Evolutionary conservation across 805 yeast species (phyloP).

Genomic region (Crinitomyces ghanaensis): DNA sequence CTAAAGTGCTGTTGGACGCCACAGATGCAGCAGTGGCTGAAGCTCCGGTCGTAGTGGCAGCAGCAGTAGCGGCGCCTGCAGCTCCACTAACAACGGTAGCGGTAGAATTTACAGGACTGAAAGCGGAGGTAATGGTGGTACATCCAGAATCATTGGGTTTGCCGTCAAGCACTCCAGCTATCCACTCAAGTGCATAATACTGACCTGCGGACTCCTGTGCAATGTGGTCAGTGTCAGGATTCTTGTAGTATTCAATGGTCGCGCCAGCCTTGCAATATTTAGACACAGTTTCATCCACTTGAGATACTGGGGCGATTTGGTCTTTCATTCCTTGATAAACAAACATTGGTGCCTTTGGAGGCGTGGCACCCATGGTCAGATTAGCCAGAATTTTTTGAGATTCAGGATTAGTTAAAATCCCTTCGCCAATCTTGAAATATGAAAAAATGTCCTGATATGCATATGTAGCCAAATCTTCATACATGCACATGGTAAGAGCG

Average conservation of each 20-base stretch:
- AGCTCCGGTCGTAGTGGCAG: slow-evolving; percentile 4
- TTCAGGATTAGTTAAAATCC: slow-evolving; percentile 9
- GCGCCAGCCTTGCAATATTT: slow-evolving; percentile 12
- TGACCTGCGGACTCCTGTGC: slow-evolving; percentile 8
- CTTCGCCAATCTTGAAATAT: slow-evolving; percentile 14
- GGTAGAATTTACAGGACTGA: background rate
- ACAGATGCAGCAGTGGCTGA: too few species aligned
- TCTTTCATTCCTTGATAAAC: slow-evolving; percentile 18
- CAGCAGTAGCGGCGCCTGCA: slow-evolving; percentile 4
- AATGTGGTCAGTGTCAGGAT: slow-evolving; percentile 8
- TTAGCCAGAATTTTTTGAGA: slow-evolving; percentile 10
- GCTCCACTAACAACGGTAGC: slow-evolving; percentile 3
- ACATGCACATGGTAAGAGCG: slow-evolving; percentile 9
- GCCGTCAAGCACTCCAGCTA: slow-evolving; percentile 8
- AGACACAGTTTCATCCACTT: slow-evolving; percentile 13
- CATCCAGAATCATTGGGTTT: slow-evolving; percentile 6
- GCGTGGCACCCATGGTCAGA: slow-evolving; percentile 11
- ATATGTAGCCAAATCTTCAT: slow-evolving; percentile 9
- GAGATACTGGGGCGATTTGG: slow-evolving; percentile 13
- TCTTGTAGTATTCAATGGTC: slow-evolving; percentile 13
- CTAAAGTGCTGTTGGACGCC: too few species aligned
- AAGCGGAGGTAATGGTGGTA: slow-evolving; percentile 9
- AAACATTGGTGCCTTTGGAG: slow-evolving; percentile 15
- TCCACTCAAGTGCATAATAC: slow-evolving; percentile 11
- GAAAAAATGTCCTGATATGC: slow-evolving; percentile 12